These are phyloP conservation scores for Coemansia interrupta DNA, from an alignment of 192 early-diverging fungal species.

Conservation along the genomic window DNA sequence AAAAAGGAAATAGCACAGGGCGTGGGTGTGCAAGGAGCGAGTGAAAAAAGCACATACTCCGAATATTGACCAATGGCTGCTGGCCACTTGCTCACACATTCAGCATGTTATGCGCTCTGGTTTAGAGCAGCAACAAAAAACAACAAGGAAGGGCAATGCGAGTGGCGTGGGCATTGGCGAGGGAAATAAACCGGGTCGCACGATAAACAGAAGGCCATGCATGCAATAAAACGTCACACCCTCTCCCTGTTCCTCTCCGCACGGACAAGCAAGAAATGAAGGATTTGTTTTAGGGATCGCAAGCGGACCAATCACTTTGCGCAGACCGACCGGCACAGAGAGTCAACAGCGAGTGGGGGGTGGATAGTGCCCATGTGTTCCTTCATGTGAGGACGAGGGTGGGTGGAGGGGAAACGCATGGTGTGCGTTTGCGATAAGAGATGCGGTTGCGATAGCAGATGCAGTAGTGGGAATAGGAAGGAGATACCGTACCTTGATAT, in stretches of 20 bases:
- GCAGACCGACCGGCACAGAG: too few species aligned
- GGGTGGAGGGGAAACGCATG: neutral
- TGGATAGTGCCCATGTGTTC: neutral
- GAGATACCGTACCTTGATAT: too few species aligned
- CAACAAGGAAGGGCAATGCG: neutral
- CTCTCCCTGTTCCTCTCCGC: too few species aligned
- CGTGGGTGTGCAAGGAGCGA: conserved; percentile 1
- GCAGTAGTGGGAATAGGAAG: too few species aligned
- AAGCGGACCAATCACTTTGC: too few species aligned
- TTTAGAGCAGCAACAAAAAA: neutral
- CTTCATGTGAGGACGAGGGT: neutral
- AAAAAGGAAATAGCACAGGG: neutral
- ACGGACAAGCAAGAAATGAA: neutral
- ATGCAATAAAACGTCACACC: neutral
- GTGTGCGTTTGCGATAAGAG: conserved; percentile 4
- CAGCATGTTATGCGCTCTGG: neutral
- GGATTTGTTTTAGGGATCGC: neutral
- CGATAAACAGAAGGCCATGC: conserved; percentile 1
- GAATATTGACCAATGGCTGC: neutral
- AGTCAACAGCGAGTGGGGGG: too few species aligned
- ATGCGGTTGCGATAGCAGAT: neutral
- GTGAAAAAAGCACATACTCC: neutral
- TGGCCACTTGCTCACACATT: neutral
- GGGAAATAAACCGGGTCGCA: neutral
- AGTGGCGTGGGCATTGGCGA: conserved; percentile 2